phyloP scores from a whole-genome alignment of 768 basidiomycete species.

The Rubroboletus pulcherrimus region DNA sequence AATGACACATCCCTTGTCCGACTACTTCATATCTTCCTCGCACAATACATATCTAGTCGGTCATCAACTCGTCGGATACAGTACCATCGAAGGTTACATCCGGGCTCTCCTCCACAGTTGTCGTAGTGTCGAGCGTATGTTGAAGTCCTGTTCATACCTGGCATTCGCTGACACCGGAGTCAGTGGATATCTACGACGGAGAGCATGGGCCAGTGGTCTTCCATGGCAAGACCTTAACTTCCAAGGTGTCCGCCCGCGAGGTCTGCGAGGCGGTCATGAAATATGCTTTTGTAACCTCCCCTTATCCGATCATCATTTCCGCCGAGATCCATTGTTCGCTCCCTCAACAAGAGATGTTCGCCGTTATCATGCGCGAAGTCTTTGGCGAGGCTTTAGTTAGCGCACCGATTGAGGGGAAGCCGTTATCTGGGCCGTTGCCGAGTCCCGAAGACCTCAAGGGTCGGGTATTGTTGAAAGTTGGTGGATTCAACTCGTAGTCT shows the following conservation, averaged over 20 bases:
- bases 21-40: constrained; percentile 86
- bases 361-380: constrained; percentile 62
- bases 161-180: not conserved
- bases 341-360: constrained; percentile 76
- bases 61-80: constrained; percentile 81
- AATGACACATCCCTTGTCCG: constrained; percentile 83
- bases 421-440: constrained; percentile 56
- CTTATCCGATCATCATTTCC: constrained; percentile 90
- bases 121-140: constrained; percentile 89
- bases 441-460: constrained; percentile 82
- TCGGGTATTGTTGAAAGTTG: constrained; percentile 79
- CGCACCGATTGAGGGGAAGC: constrained; percentile 44
- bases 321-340: constrained; percentile 87
- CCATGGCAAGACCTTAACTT: constrained; percentile 86
- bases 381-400: constrained; percentile 55
- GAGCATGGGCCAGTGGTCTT: constrained; percentile 80
- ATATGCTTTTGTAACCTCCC: constrained; percentile 88
- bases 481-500: constrained; percentile 6
- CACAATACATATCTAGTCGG: constrained; percentile 94
- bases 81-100: constrained; percentile 91
- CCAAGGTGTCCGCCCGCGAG: constrained; percentile 75
- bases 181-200: constrained; percentile 93
- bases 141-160: not conserved
- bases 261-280: constrained; percentile 80
- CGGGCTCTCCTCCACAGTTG: constrained; percentile 85